Evolutionary conservation across 352 stramenopile genomes (phyloP).

Genomic region (Phytophthora sp.): DNA sequence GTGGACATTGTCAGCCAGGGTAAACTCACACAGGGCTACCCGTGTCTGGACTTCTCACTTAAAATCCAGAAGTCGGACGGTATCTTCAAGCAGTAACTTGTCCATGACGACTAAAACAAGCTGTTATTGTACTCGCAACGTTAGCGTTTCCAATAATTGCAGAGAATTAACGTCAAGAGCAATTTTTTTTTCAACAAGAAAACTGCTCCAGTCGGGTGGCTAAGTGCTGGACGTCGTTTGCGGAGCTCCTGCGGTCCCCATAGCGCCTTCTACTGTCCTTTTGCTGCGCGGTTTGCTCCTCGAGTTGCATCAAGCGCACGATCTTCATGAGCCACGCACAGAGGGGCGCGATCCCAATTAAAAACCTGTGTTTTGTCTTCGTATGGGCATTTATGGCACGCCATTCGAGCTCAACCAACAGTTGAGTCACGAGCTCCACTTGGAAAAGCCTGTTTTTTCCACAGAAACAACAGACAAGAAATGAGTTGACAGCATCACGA

Average conservation of each 20-base stretch:
- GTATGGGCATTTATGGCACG: slow-evolving; percentile 35
- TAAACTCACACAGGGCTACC: slow-evolving; percentile 97
- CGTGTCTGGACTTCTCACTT: slow-evolving; percentile 97
- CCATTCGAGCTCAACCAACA: slow-evolving; percentile 67
- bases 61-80: slow-evolving; percentile 94
- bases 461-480: slow-evolving; percentile 2
- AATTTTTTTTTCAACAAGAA: slow-evolving; percentile 21
- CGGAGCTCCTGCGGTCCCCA: slow-evolving; percentile 4
- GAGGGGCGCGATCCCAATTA: slow-evolving; percentile 33
- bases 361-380: slow-evolving; percentile 34
- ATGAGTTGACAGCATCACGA: not conserved
- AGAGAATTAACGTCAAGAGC: slow-evolving; percentile 1
- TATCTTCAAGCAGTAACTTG: slow-evolving; percentile 51
- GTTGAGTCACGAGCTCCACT: slow-evolving; percentile 52
- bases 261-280: slow-evolving; percentile 24
- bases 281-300: slow-evolving; percentile 35
- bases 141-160: slow-evolving; percentile 21
- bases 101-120: too few species aligned
- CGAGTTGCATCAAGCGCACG: slow-evolving; percentile 57
- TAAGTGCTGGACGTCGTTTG: slow-evolving; percentile 43
- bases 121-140: too few species aligned
- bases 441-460: slow-evolving; percentile 65
- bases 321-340: slow-evolving; percentile 63
- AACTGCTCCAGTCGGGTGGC: slow-evolving; percentile 29
- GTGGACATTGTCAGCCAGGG: slow-evolving; percentile 98